Conservation (phyloP, 208 protist genomes). For the Vickermania ingenoplastis region DNA sequence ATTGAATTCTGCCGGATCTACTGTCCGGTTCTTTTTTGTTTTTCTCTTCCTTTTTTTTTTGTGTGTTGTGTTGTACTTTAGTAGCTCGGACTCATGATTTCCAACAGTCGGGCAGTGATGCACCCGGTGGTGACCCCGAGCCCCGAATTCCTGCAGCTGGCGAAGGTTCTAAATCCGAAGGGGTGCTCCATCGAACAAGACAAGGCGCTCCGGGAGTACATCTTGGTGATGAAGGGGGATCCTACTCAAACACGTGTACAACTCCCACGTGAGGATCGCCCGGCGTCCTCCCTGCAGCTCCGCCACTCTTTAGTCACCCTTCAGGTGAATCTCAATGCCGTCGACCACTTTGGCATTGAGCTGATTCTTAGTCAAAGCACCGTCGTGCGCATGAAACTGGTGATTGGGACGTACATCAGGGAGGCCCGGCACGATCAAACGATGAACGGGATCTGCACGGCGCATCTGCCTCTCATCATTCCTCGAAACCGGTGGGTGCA, state of each 20-base stretch:
- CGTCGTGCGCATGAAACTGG: constrained; percentile 41
- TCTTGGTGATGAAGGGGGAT: constrained; percentile 50
- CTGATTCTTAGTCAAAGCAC: constrained; percentile 31
- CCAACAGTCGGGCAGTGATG: neutral
- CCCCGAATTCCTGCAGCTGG: constrained; percentile 19
- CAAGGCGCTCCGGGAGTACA: constrained; percentile 17
- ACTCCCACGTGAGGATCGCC: constrained; percentile 53
- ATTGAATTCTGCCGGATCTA: too few species aligned
- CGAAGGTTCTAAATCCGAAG: constrained; percentile 41
- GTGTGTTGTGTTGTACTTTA: too few species aligned
- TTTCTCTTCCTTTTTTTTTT: too few species aligned
- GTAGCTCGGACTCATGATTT: too few species aligned
- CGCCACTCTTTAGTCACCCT: constrained; percentile 34
- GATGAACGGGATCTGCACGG: constrained; percentile 20
- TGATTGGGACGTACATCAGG: constrained; percentile 56
- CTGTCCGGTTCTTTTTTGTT: too few species aligned
- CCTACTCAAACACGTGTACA: constrained; percentile 31
- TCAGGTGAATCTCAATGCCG: constrained; percentile 36
- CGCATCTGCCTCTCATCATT: constrained; percentile 62
- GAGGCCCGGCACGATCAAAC: constrained; percentile 23
- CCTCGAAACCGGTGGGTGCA: constrained; percentile 79
- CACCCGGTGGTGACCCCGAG: constrained; percentile 22
- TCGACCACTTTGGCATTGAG: constrained; percentile 63
- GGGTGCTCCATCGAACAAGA: constrained; percentile 55
- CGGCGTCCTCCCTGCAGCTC: constrained; percentile 32